These are phyloP conservation scores for Plasmodium inui DNA, from an alignment of 169 alveolate species.

Conservation along the genomic window DNA sequence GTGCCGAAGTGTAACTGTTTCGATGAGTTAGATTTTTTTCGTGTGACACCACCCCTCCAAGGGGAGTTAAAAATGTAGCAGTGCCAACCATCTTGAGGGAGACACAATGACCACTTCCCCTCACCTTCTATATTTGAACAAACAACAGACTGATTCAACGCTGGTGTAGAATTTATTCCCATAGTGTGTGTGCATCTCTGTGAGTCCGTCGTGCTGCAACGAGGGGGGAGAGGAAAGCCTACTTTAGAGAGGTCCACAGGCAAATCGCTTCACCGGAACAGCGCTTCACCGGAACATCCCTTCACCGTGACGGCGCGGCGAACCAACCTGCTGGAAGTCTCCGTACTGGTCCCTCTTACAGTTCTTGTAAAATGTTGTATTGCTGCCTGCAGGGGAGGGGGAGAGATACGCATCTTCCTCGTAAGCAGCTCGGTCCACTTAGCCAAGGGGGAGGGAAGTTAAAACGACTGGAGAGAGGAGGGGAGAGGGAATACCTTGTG, in stretches of 20 bases:
- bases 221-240: background rate
- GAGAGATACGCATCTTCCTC: background rate
- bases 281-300: background rate
- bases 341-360: conserved; percentile 69
- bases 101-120: background rate
- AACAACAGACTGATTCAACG: conserved; percentile 32
- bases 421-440: background rate
- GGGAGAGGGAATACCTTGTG: conserved; percentile 15
- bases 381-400: conserved; percentile 15
- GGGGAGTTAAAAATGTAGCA: background rate
- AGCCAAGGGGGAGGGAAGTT: background rate
- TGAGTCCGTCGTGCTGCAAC: conserved; percentile 61
- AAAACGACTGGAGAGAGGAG: background rate
- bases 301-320: background rate
- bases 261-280: no score
- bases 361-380: conserved; percentile 45
- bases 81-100: background rate
- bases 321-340: conserved; percentile 28
- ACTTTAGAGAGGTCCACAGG: background rate
- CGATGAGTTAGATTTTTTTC: background rate
- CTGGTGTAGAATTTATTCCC: conserved; percentile 22
- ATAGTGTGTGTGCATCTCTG: conserved; percentile 65
- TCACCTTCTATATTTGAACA: conserved; percentile 62
- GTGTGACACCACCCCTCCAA: background rate
- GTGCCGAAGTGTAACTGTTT: background rate